Percentiles rank a stretch among this genome's conserved stretches.
phyloP scores from a whole-genome alignment of 345 rosid genomes.

The Hibiscus syriacus region DNA sequence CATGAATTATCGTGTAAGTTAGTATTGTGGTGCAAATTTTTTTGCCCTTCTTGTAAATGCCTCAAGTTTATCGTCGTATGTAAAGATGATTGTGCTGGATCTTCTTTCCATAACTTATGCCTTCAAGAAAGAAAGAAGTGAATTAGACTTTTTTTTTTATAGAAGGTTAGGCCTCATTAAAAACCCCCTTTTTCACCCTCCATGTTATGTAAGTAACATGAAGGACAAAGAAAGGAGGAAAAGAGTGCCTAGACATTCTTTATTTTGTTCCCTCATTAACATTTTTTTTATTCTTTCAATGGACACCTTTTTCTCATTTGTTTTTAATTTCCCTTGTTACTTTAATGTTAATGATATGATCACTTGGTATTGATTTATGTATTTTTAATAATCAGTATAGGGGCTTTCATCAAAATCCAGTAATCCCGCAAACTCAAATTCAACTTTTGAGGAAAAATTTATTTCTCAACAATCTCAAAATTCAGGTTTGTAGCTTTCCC shows the following conservation, averaged over 20 bases:
- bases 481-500: slow-evolving; percentile 59
- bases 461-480: slow-evolving; percentile 87
- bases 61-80: neutral
- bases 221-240: too few species aligned
- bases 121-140: neutral
- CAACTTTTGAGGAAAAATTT: slow-evolving; percentile 92
- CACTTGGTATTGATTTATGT: slow-evolving; percentile 18
- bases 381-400: slow-evolving; percentile 65
- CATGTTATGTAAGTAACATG: too few species aligned
- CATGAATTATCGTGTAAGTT: neutral
- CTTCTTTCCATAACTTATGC: neutral
- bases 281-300: neutral
- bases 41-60: neutral
- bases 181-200: too few species aligned
- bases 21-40: neutral
- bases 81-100: neutral
- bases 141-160: too few species aligned
- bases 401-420: slow-evolving; percentile 95
- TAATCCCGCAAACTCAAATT: slow-evolving; percentile 46
- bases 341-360: slow-evolving; percentile 5
- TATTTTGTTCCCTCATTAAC: neutral
- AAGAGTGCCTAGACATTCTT: too few species aligned
- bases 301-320: neutral
- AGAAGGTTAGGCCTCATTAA: too few species aligned
- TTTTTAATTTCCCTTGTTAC: neutral